phyloP scores from a whole-genome alignment of 768 basidiomycete species.

The Pisolithus marmoratus region DNA sequence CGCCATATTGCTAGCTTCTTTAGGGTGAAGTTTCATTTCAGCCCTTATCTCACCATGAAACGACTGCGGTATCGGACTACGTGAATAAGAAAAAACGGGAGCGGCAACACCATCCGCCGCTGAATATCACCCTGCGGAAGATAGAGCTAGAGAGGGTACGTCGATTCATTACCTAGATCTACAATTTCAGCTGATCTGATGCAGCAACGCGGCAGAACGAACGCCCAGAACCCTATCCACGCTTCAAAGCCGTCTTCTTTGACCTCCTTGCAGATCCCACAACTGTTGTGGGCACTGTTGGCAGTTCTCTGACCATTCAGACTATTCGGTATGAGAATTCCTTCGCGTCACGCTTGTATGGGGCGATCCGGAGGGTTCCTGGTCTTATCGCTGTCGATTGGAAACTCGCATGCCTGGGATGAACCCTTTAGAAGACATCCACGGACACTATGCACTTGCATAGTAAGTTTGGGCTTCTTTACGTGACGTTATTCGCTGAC shows the following conservation, averaged over 20 bases:
- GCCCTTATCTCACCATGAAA: constrained; percentile 39
- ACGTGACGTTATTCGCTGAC: neutral
- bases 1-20: neutral
- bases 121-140: constrained; percentile 37
- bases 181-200: neutral
- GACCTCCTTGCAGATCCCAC: constrained; percentile 25
- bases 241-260: constrained; percentile 5
- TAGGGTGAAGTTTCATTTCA: constrained; percentile 34
- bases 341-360: constrained; percentile 60
- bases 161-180: neutral
- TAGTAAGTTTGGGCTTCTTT: constrained; percentile 42
- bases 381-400: constrained; percentile 60
- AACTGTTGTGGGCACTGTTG: constrained; percentile 20
- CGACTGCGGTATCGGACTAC: constrained; percentile 29
- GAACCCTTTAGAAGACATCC: constrained; percentile 66
- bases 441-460: constrained; percentile 53
- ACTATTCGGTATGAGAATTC: constrained; percentile 66
- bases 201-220: constrained; percentile 18
- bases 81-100: constrained; percentile 6
- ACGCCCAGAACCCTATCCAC: constrained; percentile 2
- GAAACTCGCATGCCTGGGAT: constrained; percentile 69
- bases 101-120: constrained; percentile 16
- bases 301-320: constrained; percentile 43
- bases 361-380: constrained; percentile 24
- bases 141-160: constrained; percentile 38